Conservation (phyloP, 108 stramenopile species). For the Hondaea fermentalgiana region DNA sequence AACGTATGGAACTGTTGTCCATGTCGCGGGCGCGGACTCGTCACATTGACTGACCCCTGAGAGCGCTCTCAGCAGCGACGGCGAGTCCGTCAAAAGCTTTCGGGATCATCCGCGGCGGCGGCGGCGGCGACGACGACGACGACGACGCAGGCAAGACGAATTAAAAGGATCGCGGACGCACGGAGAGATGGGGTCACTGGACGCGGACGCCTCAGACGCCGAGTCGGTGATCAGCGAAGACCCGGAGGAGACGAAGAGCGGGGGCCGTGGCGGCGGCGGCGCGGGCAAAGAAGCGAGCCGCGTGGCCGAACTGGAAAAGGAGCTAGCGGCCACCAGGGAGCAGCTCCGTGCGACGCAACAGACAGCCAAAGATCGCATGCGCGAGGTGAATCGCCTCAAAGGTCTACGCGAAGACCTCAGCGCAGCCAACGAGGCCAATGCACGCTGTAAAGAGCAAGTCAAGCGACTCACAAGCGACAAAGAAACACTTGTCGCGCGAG, state of each 20-base stretch:
- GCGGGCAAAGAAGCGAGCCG: not conserved
- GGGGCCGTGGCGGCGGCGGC: not conserved
- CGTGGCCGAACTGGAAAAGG: not conserved
- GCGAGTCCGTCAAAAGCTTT: too few species aligned
- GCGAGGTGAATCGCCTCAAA: not conserved
- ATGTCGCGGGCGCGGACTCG: too few species aligned
- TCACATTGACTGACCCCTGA: too few species aligned
- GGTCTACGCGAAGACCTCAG: not conserved
- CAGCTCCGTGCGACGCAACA: not conserved
- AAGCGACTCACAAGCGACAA: not conserved
- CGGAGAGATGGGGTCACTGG: too few species aligned
- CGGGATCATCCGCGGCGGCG: too few species aligned
- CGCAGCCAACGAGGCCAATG: not conserved
- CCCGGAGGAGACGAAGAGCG: not conserved
- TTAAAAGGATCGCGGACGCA: too few species aligned
- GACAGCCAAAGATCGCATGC: not conserved
- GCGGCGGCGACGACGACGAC: too few species aligned
- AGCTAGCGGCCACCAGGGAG: not conserved
- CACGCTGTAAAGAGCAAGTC: not conserved
- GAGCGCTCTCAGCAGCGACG: too few species aligned
- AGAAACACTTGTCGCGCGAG: not conserved
- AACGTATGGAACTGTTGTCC: too few species aligned
- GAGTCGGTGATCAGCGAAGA: too few species aligned
- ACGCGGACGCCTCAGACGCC: too few species aligned
- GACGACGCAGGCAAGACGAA: too few species aligned